Percentiles rank a stretch among this genome's conserved stretches.
Evolutionary conservation across 2,329 filamentous ascomycete species (phyloP).

Genomic region (Cadophora gregata): DNA sequence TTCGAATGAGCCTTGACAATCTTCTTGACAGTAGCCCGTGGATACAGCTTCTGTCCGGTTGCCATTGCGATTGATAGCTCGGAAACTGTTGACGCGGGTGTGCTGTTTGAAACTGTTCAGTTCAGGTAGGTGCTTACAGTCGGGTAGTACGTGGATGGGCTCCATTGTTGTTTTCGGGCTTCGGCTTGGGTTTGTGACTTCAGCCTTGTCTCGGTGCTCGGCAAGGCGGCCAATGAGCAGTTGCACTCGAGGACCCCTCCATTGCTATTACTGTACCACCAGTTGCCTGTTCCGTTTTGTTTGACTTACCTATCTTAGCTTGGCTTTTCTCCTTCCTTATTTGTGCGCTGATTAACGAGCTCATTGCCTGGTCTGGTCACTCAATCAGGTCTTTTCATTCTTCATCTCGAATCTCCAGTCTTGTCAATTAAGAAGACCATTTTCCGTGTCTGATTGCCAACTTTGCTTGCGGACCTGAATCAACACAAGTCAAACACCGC

Average conservation of each 20-base stretch:
- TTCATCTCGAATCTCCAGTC: neutral
- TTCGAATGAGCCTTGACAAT: conserved; percentile 89
- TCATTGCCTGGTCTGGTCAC: conserved; percentile 7
- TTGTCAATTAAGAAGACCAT: neutral
- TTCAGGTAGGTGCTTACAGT: too few relatives aligned
- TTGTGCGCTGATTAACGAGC: conserved; percentile 20
- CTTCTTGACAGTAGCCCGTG: conserved; percentile 83
- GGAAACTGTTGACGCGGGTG: neutral
- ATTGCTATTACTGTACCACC: too few relatives aligned
- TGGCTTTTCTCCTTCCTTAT: conserved; percentile 10
- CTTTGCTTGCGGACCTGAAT: too few relatives aligned
- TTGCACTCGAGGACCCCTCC: conserved; percentile 6
- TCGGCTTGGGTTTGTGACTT: conserved; percentile 1
- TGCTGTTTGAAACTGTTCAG: neutral
- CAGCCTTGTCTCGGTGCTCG: conserved; percentile 19
- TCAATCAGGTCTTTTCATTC: neutral
- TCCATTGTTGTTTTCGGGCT: neutral
- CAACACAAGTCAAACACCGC: neutral
- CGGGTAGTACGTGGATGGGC: neutral
- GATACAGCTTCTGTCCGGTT: conserved; percentile 75
- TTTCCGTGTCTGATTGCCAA: neutral
- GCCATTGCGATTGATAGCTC: conserved; percentile 37
- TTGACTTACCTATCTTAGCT: too few relatives aligned
- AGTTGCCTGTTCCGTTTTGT: too few relatives aligned
- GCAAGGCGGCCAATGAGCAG: conserved; percentile 21